Base-by-base conservation (phyloP, 495 filamentous ascomycete species). In the Rhypophila decipiens region DNA sequence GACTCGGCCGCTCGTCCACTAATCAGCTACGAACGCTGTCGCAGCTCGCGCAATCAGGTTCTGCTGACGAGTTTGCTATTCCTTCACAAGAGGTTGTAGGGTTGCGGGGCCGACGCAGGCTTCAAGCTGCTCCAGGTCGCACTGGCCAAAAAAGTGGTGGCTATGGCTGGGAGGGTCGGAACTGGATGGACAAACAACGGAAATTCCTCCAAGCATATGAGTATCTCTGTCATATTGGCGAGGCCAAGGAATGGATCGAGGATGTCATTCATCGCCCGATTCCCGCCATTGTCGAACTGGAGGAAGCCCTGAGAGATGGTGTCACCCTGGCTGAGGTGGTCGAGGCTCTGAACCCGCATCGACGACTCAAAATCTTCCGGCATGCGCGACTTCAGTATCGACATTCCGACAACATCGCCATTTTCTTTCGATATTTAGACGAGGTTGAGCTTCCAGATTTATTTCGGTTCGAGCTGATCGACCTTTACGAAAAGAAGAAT, bases 401-500 rank as follows among this genome's bases (percentile, higher is more conserved):
- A 24, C 94, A 99, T 61, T 96, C 90, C 2, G 90, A 99, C 68
- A 99, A 99, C 56, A 94, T 96, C 42, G 90, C 89, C 23, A 68
- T 86, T 13, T 97, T 99, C 66, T 97, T 97, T 68, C 79, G 83
- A 39, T 96, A 91, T 53, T 76, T 99, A 0, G 87, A 89, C 55
- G 87, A 96, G 50, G 78, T 96, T n/a, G 86, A 96, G 56, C 69
- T 99, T 8, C 94, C 94, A 1, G 94, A 99, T 48, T 78, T 99
- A n/a, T 99, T 99, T 65, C 81, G 90, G 51, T 99, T 99, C 66
- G 94, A 99, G 66, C 77, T 96, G 8, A 96, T 96, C 31, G 94
- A 99, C 61, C 69, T 99, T 27, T 99, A 99, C 71, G 95, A 99
- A 64, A 99, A 97, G 72, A 99, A 99, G 67, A 99, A 99, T 57